Base-by-base conservation (phyloP, 169 alveolate genomes). In the Plasmodium billcollinsi region DNA sequence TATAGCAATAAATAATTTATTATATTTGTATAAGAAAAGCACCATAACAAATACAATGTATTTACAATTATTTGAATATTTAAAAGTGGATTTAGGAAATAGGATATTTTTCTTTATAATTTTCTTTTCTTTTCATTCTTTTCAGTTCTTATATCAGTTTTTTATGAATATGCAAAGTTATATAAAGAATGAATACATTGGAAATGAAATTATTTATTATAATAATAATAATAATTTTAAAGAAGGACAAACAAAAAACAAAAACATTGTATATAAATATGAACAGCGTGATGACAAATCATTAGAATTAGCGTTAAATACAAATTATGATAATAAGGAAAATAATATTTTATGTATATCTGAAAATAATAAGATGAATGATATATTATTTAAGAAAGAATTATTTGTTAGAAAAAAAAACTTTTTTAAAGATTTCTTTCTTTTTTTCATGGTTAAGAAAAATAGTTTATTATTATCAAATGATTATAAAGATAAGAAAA, bases 111-210 rank as follows among this genome's bases (percentile, higher is more conserved):
- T 83, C 65, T 83, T 83, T 47, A 83, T 83, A 47, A 24, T 83
- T 12, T 83, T 83, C 29, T 83, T 83, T 72, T 67, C 85, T 8
- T 54, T 67, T 29, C 91, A 83, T 24, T 83, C 91, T 1, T 83
- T 83, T 50, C 80, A 15, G 15, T 83, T 83, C 56, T 72, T 83
- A 14, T 83, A 83, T 24, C 58, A 52, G 2, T 69, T 83, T 49
- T 83, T 69, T 61, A 5, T 83, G 4, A 83, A 83, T n/a, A 43
- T 83, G 91, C 91, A 83, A 78, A 83, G 85, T 1, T 83, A 83
- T 69, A 83, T 83, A 24, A 50, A 59, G 2, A 73, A 83, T 69
- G 91, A 83, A 26, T 56, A 56, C 12, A 39, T 56, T n/a, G 12
- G 15, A 3, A 39, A 39, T 39, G 47, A 39, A 5, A 5, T 39